Base-by-base conservation (phyloP, 495 filamentous ascomycete genomes). In the Talaromyces borbonicus region DNA sequence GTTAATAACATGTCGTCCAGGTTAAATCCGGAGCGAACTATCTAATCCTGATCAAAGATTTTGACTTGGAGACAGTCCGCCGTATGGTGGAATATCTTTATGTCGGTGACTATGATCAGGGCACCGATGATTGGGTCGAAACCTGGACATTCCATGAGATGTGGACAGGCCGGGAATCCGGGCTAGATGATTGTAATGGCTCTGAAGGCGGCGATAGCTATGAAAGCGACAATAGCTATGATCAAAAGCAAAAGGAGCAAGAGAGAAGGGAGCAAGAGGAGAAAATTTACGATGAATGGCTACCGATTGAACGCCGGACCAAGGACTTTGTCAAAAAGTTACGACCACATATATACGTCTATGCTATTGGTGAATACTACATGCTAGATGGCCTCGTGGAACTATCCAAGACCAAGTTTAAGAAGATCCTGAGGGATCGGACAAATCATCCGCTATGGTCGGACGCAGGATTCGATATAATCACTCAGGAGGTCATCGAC, bases 321-420 rank as follows among this genome's bases (percentile, higher is more conserved):
- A n/a, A 46, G 18, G 27, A 29, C 0, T 31, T 36, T 5, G 7
- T 36, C 18, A 8, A 26, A 8, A 8, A 14, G 1, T 14, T 47
- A 3, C 3, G 2, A 5, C 44, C 31, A 11, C 27, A 47, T 11
- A 15, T 47, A 7, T 3, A 25, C 4, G 33, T 47, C 5, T 18
- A 47, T 37, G 26, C 44, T 5, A 47, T 47, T 47, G 44, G 30
- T 7, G 31, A 47, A 7, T 47, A 47, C 31, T 47, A 47, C 12
- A 36, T 26, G 38, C 24, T 41, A 6, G 15, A 41, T 3, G 20
- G 16, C 11, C 23, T 41, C 5, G 15, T 24, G 14, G 19, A 26
- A 5, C 19, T 24, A 12, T n/a, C 23, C 4, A 26, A n/a, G 16
- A 22, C 15, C 8, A 41, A 41, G 38, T 16, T 20, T 4, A 38